Evolutionary conservation across 768 basidiomycete genomes (phyloP).

Genomic region (Tulasnella sp.): DNA sequence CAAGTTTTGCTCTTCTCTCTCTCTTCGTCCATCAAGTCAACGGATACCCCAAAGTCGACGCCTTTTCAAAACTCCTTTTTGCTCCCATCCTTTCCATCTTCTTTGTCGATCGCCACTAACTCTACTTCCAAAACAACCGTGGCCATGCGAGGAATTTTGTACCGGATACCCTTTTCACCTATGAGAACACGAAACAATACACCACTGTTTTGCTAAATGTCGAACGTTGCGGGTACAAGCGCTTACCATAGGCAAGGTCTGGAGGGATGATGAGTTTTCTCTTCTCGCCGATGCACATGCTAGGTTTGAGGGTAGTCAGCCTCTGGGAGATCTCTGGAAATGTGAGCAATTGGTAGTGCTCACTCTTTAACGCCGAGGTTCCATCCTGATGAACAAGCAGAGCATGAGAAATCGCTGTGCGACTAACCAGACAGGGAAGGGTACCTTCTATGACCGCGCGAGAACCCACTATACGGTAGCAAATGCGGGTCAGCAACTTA

Average conservation of each 20-base stretch:
- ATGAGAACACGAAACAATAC: neutral
- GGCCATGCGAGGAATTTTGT: constrained; percentile 68
- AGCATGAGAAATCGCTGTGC: neutral
- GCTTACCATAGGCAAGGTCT: constrained; percentile 70
- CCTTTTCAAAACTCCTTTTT: neutral
- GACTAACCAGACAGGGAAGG: neutral
- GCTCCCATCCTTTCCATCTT: neutral
- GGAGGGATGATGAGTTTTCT: constrained; percentile 82
- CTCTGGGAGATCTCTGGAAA: neutral
- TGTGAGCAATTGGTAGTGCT: neutral
- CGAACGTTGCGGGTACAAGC: constrained; percentile 12
- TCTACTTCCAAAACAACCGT: constrained; percentile 87
- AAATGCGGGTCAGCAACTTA: neutral
- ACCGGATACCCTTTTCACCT: constrained; percentile 71
- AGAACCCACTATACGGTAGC: neutral
- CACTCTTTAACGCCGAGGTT: constrained; percentile 61
- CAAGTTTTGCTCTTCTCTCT: neutral
- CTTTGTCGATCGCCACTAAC: constrained; percentile 46
- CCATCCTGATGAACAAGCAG: constrained; percentile 42
- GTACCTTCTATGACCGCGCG: neutral
- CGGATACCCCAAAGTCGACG: too few species aligned
- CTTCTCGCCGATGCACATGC: constrained; percentile 85
- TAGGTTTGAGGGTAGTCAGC: constrained; percentile 1
- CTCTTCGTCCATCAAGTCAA: neutral
- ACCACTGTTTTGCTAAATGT: neutral